These are phyloP conservation scores for Ulota crispa DNA, from an alignment of 225 moss, liverwort and hornwort species.

Conservation along the genomic window DNA sequence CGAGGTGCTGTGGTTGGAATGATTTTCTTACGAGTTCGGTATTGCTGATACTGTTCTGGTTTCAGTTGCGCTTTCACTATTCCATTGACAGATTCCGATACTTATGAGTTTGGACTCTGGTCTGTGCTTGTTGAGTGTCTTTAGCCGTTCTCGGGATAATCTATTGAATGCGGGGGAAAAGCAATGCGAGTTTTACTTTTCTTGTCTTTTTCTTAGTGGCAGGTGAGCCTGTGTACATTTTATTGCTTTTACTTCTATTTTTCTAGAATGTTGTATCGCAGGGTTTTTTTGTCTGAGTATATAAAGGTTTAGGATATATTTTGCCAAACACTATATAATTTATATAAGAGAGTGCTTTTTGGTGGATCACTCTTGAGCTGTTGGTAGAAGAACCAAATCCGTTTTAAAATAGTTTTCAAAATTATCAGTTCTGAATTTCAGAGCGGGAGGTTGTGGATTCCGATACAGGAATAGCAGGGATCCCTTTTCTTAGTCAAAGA, in stretches of 20 bases:
- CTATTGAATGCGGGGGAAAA: background rate
- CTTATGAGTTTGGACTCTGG: background rate
- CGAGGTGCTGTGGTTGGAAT: background rate
- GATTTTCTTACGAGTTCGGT: background rate
- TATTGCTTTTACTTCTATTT: background rate
- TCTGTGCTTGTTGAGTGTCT: background rate
- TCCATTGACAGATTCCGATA: background rate
- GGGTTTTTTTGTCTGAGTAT: background rate
- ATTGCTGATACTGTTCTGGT: background rate
- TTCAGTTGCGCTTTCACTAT: background rate
- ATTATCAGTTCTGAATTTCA: background rate
- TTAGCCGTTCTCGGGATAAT: background rate
- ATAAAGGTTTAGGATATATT: background rate
- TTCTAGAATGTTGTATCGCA: background rate
- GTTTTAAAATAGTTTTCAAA: background rate
- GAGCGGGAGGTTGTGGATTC: background rate
- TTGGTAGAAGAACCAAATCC: background rate
- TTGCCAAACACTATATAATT: too few species aligned
- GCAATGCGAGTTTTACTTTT: background rate
- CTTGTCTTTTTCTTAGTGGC: too few species aligned
- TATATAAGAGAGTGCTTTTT: too few species aligned
- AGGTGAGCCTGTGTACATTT: background rate
- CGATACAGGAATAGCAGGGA: too few species aligned
- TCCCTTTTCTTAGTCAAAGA: background rate
- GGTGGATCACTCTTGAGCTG: too few species aligned